Percentiles rank a stretch among this genome's conserved stretches.
These are phyloP conservation scores for Coemansia javaensis DNA, from an alignment of 192 early-diverging fungal species.

Conservation along the genomic window DNA sequence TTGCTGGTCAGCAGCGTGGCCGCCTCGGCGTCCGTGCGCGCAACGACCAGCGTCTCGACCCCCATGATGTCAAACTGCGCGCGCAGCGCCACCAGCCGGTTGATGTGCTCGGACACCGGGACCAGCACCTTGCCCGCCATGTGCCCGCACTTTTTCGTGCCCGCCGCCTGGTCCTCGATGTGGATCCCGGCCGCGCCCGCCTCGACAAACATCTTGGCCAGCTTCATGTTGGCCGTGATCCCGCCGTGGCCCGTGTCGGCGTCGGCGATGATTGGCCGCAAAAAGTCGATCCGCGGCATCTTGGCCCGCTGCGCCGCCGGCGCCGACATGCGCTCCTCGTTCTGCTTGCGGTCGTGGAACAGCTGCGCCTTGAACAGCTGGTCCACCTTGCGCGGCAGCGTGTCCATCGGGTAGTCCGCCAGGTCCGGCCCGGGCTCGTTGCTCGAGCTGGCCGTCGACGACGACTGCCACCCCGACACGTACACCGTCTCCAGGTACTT, in stretches of 20 bases:
- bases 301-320: conserved; percentile 63
- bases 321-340: conserved; percentile 76
- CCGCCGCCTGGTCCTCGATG: conserved; percentile 87
- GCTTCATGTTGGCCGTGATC: conserved; percentile 95
- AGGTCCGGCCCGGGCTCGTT: conserved; percentile 98
- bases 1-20: conserved; percentile 94
- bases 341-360: conserved; percentile 97
- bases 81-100: conserved; percentile 89
- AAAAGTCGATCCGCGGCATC: conserved; percentile 74
- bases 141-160: conserved; percentile 98
- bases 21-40: conserved; percentile 95
- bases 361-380: conserved; percentile 95
- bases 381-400: conserved; percentile 97
- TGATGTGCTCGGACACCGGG: conserved; percentile 95
- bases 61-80: conserved; percentile 99
- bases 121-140: conserved; percentile 99
- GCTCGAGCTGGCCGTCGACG: conserved; percentile 87
- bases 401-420: conserved; percentile 98
- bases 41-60: conserved; percentile 87
- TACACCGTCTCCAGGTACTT: conserved; percentile 96
- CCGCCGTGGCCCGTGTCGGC: conserved; percentile 98
- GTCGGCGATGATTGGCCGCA: conserved; percentile 95
- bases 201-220: conserved; percentile 97
- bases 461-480: conserved; percentile 98
- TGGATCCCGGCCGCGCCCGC: conserved; percentile 95